Evolutionary conservation across 306 rosid species (phyloP).

Genomic region (Vigna hirtella): DNA sequence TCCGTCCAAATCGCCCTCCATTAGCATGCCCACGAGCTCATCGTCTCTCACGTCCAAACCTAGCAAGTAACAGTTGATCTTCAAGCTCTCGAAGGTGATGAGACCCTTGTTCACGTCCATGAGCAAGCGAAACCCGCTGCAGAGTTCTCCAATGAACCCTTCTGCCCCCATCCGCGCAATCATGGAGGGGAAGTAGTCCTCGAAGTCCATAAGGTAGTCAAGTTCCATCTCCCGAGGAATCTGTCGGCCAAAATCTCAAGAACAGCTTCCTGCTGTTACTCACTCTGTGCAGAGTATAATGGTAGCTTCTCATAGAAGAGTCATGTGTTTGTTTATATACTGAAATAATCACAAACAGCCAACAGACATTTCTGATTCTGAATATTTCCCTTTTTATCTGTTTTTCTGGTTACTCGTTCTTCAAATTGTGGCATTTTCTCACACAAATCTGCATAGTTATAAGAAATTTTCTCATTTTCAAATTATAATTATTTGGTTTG

Average conservation of each 20-base stretch:
- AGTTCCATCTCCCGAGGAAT: conserved; percentile 28
- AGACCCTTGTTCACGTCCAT: conserved; percentile 73
- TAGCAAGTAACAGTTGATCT: conserved; percentile 53
- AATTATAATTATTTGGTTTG: too few species aligned
- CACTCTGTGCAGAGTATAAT: neutral
- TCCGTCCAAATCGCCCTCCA: conserved; percentile 81
- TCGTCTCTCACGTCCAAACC: conserved; percentile 65
- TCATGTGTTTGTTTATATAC: neutral
- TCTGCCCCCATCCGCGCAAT: conserved; percentile 59
- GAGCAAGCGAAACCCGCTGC: conserved; percentile 62
- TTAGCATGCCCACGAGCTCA: conserved; percentile 63
- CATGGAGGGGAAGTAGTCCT: conserved; percentile 80
- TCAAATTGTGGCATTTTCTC: neutral
- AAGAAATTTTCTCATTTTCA: too few species aligned
- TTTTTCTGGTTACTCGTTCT: neutral
- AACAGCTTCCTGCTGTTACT: neutral
- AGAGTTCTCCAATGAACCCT: conserved; percentile 63
- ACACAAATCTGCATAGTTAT: neutral
- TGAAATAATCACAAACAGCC: neutral
- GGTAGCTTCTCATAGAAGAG: neutral
- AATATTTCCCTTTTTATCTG: neutral
- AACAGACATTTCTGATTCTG: neutral
- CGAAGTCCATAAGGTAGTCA: conserved; percentile 56
- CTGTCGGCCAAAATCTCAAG: neutral
- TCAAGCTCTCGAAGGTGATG: conserved; percentile 80